Evolutionary conservation across 768 basidiomycete genomes (phyloP), one percentile per base, ranked within the genome.

Genomic region (Trametes cinnabarina): DNA sequence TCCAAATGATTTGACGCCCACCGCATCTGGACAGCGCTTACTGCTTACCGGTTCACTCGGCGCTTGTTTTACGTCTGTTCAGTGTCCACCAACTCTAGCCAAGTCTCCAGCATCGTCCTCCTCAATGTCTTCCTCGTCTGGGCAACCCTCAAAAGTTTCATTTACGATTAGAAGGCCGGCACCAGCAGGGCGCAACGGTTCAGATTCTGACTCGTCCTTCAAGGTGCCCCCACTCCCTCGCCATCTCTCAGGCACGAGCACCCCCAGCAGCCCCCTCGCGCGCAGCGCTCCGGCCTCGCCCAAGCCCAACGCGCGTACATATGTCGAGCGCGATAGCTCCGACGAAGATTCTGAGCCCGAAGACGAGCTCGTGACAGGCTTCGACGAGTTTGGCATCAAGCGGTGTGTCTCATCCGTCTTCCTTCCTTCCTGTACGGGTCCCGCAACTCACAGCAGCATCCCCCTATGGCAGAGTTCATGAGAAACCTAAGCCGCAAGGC

Each of bases 101-200:
- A 25, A 15, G 39, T 51, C 23, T n/a, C 17, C 25, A 15, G 17
- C 41, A 20, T 7, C 48, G n/a, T 14, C 49, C 60, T 41, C 40
- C 19, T 55, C 41, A 7, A 61, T 61, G 63, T 61, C 62, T 20
- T 60, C 63, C 34, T 51, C 63, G 22, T 57, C 56, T 9, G 68
- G n/a, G 63, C 67, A 17, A 61, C 69, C 20, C 30, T 32, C 30
- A 81, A 84, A 55, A 62, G 80, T 94, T 39, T 94, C 93, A 0
- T 95, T 96, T 72, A 94, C 88, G 2, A 79, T 96, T 56, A 84
- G 91, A 41, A 81, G 91, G 8, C 94, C 94, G 0, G 85, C 84
- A 0, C 87, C 90, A 0, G 68, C 78, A 0, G 87, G 88, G 6
- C 79, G 88, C 11, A 76, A 80, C 41, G 89, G 88, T 39, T 85